phyloP scores from a whole-genome alignment of 306 rosid species.

The Prunus kanzakura region DNA sequence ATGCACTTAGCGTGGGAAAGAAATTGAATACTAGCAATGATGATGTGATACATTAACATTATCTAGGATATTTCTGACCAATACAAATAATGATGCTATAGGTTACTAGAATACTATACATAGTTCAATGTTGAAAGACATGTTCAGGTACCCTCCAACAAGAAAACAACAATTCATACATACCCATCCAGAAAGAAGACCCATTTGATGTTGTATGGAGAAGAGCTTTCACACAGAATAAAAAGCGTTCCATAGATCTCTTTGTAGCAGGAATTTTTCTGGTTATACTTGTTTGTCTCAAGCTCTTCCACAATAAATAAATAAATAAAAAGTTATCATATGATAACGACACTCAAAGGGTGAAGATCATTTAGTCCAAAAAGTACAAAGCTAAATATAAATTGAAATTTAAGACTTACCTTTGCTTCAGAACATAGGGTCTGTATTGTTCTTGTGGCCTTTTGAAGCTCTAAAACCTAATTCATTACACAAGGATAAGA shows the following conservation, averaged over 20 bases:
- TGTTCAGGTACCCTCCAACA: background rate
- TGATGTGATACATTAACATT: background rate
- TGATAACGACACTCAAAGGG: background rate
- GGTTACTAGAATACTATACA: background rate
- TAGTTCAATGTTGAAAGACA: background rate
- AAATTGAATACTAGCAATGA: background rate
- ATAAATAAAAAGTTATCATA: background rate
- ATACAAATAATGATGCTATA: background rate
- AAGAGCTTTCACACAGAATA: slow-evolving; percentile 42
- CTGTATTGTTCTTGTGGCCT: slow-evolving; percentile 44
- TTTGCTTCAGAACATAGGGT: slow-evolving; percentile 46
- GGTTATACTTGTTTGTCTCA: slow-evolving; percentile 35
- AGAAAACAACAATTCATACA: background rate
- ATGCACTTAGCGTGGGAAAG: background rate
- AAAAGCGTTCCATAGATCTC: slow-evolving; percentile 42
- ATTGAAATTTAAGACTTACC: slow-evolving; percentile 15
- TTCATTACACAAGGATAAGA: background rate
- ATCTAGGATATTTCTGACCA: background rate
- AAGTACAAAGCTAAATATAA: background rate
- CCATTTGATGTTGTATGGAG: slow-evolving; percentile 35
- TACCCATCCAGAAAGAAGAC: slow-evolving; percentile 47
- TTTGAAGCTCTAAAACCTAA: slow-evolving; percentile 41
- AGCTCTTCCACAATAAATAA: slow-evolving; percentile 22
- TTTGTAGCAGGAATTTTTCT: slow-evolving; percentile 43
- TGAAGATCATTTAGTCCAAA: background rate